Evolutionary conservation across 2,329 filamentous ascomycete species (phyloP), one percentile per base, ranked within the genome.

Genomic region (Ceratocystiopsis brevicomis): DNA sequence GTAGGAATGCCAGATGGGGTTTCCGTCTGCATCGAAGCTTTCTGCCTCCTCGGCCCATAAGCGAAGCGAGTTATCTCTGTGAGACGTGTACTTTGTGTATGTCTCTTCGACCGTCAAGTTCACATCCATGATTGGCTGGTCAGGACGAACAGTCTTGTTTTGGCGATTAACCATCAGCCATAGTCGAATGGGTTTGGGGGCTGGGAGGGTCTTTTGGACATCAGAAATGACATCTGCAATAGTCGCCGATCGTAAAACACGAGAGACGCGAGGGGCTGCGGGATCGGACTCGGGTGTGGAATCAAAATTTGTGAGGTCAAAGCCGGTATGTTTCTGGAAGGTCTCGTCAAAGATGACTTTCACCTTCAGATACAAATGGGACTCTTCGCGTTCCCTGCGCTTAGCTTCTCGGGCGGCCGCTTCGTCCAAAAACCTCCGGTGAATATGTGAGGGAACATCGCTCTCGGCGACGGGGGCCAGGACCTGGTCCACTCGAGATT

Each of bases 81-180:
- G 64, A 15, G 79, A 64, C 1, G 66, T 65, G 37, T 68, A 62
- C 10, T 30, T 30, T 30, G 59, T 56, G 49, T 65, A 73, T 0
- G 66, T 64, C 45, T 95, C 86, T 51, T 87, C 82, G 14, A 90
- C 66, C 0, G 78, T 87, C 57, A 84, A 80, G 6, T 78, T 70
- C 2, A 76, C 63, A 54, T 93, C 86, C 57, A 74, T 73, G 40
- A 98, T 76, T 0, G 86, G 83, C 46, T 84, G 78, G 56, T 98
- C 90, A 0, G 92, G 90, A 16, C 90, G 76, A 35, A 85, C 80
- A 0, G 90, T 98, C 61, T 94, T 95, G 58, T 98, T 98, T 59
- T 98, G 90, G 12, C 90, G 80, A 56, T 95, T 96, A 1, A 98
- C 90, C 87, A 98, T 95, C 44, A 85, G 76, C 92, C 90, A 98